Evolutionary conservation across 2,329 filamentous ascomycete species (phyloP).

Genomic region (Hysterium pulicare): DNA sequence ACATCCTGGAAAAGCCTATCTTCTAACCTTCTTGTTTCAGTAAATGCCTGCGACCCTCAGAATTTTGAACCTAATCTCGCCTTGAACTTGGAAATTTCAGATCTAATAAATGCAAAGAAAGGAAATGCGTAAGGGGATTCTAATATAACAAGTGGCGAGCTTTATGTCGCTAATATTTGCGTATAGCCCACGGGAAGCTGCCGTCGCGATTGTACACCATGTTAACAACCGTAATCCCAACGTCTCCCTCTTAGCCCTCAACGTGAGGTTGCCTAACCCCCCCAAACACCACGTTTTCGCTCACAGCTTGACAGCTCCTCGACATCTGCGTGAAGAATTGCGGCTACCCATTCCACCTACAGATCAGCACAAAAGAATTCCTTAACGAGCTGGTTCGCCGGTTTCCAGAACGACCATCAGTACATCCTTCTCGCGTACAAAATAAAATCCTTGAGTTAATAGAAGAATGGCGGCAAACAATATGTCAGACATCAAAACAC

Average conservation of each 20-base stretch:
- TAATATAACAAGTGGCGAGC: slow-evolving; percentile 1
- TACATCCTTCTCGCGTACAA: slow-evolving; percentile 83
- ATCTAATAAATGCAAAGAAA: slow-evolving; percentile 97
- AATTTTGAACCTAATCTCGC: slow-evolving; percentile 98
- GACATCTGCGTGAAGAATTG: slow-evolving; percentile 99
- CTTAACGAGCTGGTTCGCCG: slow-evolving; percentile 95
- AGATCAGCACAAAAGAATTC: slow-evolving; percentile 98
- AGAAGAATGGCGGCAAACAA: slow-evolving; percentile 97
- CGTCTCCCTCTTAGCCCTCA: slow-evolving; percentile 83
- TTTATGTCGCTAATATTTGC: slow-evolving; percentile 14
- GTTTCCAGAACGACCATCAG: slow-evolving; percentile 89
- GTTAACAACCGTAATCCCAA: slow-evolving; percentile 98
- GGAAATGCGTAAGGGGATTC: slow-evolving; percentile 64
- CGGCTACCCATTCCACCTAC: slow-evolving; percentile 96
- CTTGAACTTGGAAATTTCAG: slow-evolving; percentile 91
- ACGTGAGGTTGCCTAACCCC: slow-evolving; percentile 44
- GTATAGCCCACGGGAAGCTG: slow-evolving; percentile 78
- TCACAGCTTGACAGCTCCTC: slow-evolving; percentile 59
- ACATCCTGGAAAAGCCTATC: neutral
- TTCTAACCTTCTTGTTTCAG: slow-evolving; percentile 33
- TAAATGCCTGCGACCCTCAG: slow-evolving; percentile 92
- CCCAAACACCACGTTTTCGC: slow-evolving; percentile 9
- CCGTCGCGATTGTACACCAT: slow-evolving; percentile 85
- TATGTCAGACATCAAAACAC: slow-evolving; percentile 96
- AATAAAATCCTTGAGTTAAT: slow-evolving; percentile 91